Evolutionary conservation across 1,139 yeast genomes (phyloP), one percentile per base, ranked within the genome.

Genomic region (Kodamaea ohmeri): DNA sequence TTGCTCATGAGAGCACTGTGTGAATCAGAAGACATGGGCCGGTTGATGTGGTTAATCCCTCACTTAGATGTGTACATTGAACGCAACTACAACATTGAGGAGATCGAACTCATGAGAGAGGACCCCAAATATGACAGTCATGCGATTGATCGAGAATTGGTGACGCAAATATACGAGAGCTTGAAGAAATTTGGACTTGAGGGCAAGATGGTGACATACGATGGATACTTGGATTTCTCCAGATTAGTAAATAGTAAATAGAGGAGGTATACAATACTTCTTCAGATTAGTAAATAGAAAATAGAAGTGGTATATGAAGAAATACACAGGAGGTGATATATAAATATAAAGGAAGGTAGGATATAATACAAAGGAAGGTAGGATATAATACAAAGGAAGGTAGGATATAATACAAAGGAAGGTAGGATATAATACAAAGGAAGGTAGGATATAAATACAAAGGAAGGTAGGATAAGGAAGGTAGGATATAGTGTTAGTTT

Each of bases 21-120:
- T 7, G 46, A 50, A 22, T 56, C 66, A 3, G 55, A 56, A 25
- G 73, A 67, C 44, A 42, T 60, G 39, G 73, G 72, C 3, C 46
- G 73, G 31, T 44, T 65, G 19, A 55, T 65, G 60, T 67, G 73
- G 73, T 39, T 67, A 12, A 50, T 63, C 19, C 72, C 71, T 2
- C 62, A 63, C 45, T 50, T 67, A 37, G 72, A 67, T 41, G 45
- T 47, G n/a, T 65, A 49, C 36, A 39, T 67, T 4, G 44, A 44
- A 17, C 16, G 21, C 1, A 38, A 43, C 21, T 22, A 46, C 12
- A 28, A n/a, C 13, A 12, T 34, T n/a, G 31, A 33, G 6, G 33
- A 39, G 16, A 39, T 39, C 24, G 33, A 21, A 36, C 32, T 27
- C n/a, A 38, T 35, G 13, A 40, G 26, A 18, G 19, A 7, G 12